phyloP scores from a whole-genome alignment of 2,329 filamentous ascomycete genomes.

The Pyricularia sp. region DNA sequence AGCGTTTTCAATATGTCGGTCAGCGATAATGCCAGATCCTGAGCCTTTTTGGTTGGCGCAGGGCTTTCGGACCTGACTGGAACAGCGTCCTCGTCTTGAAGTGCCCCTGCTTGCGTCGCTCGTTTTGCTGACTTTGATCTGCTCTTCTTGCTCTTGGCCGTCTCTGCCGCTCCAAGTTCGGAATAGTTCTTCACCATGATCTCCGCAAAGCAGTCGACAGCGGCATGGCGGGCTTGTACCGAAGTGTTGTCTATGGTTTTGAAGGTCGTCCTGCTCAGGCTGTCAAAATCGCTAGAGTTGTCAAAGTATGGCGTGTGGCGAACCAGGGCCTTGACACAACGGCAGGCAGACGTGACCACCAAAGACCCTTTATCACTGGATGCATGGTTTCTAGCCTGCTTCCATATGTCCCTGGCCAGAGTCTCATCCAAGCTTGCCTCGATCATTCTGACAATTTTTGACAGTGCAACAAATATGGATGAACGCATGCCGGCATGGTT shows the following conservation, averaged over 20 bases:
- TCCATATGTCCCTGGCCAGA: conserved; percentile 86
- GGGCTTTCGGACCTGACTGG: conserved; percentile 63
- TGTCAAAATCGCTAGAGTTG: conserved; percentile 84
- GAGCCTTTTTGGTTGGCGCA: conserved; percentile 58
- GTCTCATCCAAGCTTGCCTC: conserved; percentile 71
- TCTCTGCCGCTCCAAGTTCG: conserved; percentile 33
- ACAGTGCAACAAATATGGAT: conserved; percentile 64
- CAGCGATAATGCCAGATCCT: conserved; percentile 66
- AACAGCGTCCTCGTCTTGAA: conserved; percentile 65
- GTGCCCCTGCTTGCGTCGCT: conserved; percentile 48
- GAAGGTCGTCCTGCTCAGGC: conserved; percentile 70
- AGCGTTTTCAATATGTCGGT: conserved; percentile 70
- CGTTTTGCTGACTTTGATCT: conserved; percentile 51
- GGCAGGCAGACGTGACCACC: conserved; percentile 70
- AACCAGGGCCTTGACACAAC: conserved; percentile 66
- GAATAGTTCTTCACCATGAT: conserved; percentile 76
- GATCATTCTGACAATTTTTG: conserved; percentile 69
- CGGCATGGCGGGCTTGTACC: conserved; percentile 69
- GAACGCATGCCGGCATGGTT: conserved; percentile 76
- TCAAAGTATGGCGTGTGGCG: conserved; percentile 73
- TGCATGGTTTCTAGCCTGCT: conserved; percentile 71
- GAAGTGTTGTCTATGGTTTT: conserved; percentile 77
- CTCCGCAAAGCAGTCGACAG: conserved; percentile 75
- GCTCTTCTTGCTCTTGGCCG: conserved; percentile 57
- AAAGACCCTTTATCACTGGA: conserved; percentile 73